Evolutionary conservation across 176 grass and related monocot genomes (phyloP), one percentile per base, ranked within the genome.

Genomic region (Cenchrus fungigraminus): DNA sequence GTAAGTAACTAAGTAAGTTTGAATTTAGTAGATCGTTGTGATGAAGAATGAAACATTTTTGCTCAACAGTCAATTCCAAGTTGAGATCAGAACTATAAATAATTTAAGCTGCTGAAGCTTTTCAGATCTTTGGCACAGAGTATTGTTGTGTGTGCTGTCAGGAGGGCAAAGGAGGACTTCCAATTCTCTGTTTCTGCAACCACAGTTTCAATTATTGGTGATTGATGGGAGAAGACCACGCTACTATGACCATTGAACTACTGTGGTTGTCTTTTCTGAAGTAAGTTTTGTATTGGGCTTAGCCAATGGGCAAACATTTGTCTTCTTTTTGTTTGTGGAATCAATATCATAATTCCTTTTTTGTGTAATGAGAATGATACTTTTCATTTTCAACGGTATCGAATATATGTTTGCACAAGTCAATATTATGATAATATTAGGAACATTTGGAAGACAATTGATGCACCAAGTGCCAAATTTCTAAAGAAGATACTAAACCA

Each of bases 121-220:
- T 81, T 65, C 42, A 67, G 42, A 53, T 79, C 58, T 79, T 78
- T 58, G 10, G 14, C 9, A 80, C 32, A 57, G 64, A 77, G 47
- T 77, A 59, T 58, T 66, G 9, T 62, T 60, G 55, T 75, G 69
- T 68, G 47, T 68, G 78, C 42, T 76, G 43, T 81, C 61, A 81
- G 70, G 12, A 74, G 67, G n/a, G 79, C 52, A 74, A 74, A 60
- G 51, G 84, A 63, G 78, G 50, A 51, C 84, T 51, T 74, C 74
- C 40, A 79, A 51, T 87, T 87, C 68, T 37, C 32, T 69, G 69
- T 22, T 55, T 83, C 61, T 74, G 43, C 74, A 74, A 63, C 73
- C 80, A 69, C 68, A 80, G 6, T 65, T 53, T 49, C 68, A 79
- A 79, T 83, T 79, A 58, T 68, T 87, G 80, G 53, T 69, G 79